Base-by-base conservation (phyloP, 805 yeast species). In the Geotrichum ghanense region DNA sequence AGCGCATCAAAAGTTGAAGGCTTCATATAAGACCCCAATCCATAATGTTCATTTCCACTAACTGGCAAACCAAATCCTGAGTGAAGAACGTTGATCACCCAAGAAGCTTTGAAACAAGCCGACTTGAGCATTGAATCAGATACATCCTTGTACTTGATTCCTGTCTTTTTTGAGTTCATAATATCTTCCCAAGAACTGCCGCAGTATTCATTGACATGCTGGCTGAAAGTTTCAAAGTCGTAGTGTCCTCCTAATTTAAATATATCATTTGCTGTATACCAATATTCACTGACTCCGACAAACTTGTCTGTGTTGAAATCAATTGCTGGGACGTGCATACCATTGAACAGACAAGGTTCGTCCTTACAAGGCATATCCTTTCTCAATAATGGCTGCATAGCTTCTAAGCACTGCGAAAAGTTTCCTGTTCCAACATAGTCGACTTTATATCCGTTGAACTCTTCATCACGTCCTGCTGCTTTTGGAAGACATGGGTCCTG, bases 191-290 rank as follows among this genome's bases (percentile, higher is more conserved):
- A 92, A 44, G 79, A 77, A 50, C 77, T 71, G 52, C 77, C 81
- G 67, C 98, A 92, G 56, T 80, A 88, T 25, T 73, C 72, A 50
- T 75, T 73, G 2, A 88, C 83, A 45, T 76, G 74, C 27, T 69
- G 74, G 59, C 78, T 82, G 57, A 84, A 87, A 35, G 72, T 67
- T 31, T 74, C 71, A 59, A 79, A 90, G 57, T 85, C 85, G 61
- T 89, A 89, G 47, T 79, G 86, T 12, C 97, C 97, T 2, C 95
- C 90, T 67, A 87, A 73, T 35, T 81, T 78, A 61, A 89, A 89
- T 3, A 90, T 76, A 59, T 90, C 97, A 57, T 88, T 84, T 2
- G 96, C 89, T 0, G 97, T 87, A 61, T 92, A 90, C 97, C 97
- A 92, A 66, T 87, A 92, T 64, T 92, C 98, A 5, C 95, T 85